Evolutionary conservation across 2,329 filamentous ascomycete species (phyloP).

Genomic region (Xylaria hypoxylon): DNA sequence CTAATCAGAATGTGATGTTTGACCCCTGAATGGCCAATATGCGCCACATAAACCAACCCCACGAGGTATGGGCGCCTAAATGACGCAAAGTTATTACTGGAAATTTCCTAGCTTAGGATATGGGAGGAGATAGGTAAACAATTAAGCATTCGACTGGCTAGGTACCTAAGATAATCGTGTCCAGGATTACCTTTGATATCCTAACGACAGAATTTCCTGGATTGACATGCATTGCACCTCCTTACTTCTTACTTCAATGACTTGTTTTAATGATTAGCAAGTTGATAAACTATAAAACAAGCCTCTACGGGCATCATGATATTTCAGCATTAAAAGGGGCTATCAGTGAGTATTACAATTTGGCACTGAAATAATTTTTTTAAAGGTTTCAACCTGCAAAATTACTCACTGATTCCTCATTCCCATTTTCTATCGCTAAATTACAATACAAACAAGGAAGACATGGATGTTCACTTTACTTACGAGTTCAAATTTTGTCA

Average conservation of each 20-base stretch:
- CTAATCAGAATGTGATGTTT: background rate
- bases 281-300: no score
- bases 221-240: background rate
- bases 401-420: no score
- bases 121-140: background rate
- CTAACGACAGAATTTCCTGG: background rate
- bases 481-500: background rate
- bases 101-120: background rate
- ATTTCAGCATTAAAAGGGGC: no score
- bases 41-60: background rate
- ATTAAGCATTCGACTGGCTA: background rate
- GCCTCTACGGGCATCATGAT: no score
- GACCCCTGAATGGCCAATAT: background rate
- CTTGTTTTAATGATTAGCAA: no score
- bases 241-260: no score
- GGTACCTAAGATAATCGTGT: background rate
- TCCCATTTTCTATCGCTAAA: background rate
- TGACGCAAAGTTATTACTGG: background rate
- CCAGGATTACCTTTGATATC: background rate
- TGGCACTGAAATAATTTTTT: no score
- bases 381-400: no score
- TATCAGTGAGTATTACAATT: no score
- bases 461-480: background rate
- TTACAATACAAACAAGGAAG: background rate
- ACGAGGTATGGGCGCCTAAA: background rate